Evolutionary conservation across 768 basidiomycete genomes (phyloP).

Genomic region (Psilocybe cyanescens): DNA sequence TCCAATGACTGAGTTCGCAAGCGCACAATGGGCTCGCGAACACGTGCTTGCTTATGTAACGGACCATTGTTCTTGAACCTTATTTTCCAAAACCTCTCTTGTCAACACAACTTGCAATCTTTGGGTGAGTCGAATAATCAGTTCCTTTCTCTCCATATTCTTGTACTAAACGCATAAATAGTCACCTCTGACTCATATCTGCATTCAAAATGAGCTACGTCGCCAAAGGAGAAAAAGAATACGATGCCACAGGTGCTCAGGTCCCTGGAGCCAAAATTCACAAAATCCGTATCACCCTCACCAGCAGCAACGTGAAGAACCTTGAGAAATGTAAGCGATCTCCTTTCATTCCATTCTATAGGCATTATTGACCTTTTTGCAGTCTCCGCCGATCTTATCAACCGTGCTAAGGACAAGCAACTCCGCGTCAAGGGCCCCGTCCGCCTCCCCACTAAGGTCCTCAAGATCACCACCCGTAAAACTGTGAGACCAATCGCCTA

Average conservation of each 20-base stretch:
- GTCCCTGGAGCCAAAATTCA: conserved; percentile 91
- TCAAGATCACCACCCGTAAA: conserved; percentile 99
- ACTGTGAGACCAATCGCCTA: conserved; percentile 60
- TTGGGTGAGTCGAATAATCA: conserved; percentile 41
- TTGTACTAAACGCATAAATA: conserved; percentile 25
- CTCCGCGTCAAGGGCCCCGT: conserved; percentile 99
- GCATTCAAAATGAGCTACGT: conserved; percentile 88
- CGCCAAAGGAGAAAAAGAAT: conserved; percentile 98
- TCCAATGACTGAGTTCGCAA: background rate
- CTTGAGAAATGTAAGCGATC: conserved; percentile 86
- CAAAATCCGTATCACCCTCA: conserved; percentile 99
- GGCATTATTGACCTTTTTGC: background rate
- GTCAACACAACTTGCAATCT: conserved; percentile 47
- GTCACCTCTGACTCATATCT: conserved; percentile 82
- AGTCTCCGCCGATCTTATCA: conserved; percentile 97
- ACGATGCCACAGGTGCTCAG: conserved; percentile 89
- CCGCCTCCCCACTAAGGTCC: conserved; percentile 97
- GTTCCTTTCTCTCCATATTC: conserved; percentile 10
- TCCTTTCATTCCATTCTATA: conserved; percentile 22
- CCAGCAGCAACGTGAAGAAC: conserved; percentile 97
- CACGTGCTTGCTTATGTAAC: conserved; percentile 38
- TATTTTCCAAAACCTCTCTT: conserved; percentile 33
- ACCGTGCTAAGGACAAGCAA: conserved; percentile 99
- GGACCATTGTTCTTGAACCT: conserved; percentile 34
- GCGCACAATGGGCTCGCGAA: conserved; percentile 24